A percentile compares a stretch with the other conserved stretches of the same genome.
These are phyloP conservation scores for Meyerozyma athensensis DNA, from an alignment of 1,139 yeast species.

Conservation along the genomic window DNA sequence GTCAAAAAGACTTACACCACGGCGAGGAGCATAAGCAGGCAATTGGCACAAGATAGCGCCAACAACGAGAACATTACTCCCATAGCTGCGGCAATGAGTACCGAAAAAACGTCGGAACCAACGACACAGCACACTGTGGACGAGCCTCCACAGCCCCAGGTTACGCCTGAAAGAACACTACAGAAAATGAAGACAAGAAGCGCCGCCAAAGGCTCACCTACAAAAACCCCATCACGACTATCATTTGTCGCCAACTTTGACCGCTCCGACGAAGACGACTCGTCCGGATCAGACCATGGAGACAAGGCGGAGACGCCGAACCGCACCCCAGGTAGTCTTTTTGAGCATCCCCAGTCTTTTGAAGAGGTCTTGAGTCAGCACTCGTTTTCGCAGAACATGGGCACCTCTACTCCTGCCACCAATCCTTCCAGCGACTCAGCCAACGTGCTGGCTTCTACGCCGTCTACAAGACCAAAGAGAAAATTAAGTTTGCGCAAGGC, in stretches of 20 bases:
- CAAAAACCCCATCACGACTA: slow-evolving; percentile 18
- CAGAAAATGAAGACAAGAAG: slow-evolving; percentile 10
- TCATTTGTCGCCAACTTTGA: slow-evolving; percentile 13
- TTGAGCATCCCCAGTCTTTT: slow-evolving; percentile 2
- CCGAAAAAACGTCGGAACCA: background rate
- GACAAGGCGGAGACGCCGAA: background rate
- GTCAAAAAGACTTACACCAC: slow-evolving; percentile 15
- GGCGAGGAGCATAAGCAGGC: slow-evolving; percentile 6
- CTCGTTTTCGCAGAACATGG: slow-evolving; percentile 3
- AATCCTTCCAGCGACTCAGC: background rate
- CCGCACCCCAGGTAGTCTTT: slow-evolving; percentile 1
- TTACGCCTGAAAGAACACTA: slow-evolving; percentile 7
- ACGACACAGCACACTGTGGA: background rate
- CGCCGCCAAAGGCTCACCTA: slow-evolving; percentile 12
- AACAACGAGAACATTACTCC: background rate
- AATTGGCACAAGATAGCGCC: background rate
- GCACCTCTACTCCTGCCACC: slow-evolving; percentile 2
- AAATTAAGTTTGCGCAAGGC: slow-evolving; percentile 2
- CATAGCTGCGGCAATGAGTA: background rate
- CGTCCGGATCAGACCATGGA: background rate
- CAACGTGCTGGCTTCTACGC: slow-evolving; percentile 1
- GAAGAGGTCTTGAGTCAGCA: slow-evolving; percentile 2
- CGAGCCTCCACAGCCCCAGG: background rate
- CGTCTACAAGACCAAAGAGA: background rate
- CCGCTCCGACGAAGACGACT: background rate